Evolutionary conservation across 192 early-diverging fungal genomes (phyloP).

Genomic region (Diversispora epigaea): DNA sequence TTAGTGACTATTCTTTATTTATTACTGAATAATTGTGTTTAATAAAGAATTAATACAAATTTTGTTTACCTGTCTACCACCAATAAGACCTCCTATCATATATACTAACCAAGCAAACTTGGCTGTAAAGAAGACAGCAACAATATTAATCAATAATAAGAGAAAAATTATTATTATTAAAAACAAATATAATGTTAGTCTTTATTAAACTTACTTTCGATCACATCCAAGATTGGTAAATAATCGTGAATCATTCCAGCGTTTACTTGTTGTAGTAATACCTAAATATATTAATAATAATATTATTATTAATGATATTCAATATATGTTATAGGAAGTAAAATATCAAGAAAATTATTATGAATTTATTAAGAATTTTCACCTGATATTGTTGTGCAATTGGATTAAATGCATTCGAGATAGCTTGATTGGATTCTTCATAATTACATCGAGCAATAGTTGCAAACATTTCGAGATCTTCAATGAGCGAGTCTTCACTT

Average conservation of each 20-base stretch:
- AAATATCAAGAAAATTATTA: not conserved
- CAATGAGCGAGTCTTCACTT: conserved; percentile 66
- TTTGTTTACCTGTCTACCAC: conserved; percentile 58
- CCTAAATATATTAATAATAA: conserved; percentile 35
- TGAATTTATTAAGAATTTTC: conserved; percentile 13
- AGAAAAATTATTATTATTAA: not conserved
- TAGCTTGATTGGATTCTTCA: conserved; percentile 50
- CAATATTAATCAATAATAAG: not conserved
- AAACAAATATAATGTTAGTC: not conserved
- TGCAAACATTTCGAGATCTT: conserved; percentile 68
- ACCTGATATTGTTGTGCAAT: conserved; percentile 63
- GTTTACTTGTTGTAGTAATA: conserved; percentile 32
- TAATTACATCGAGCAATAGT: conserved; percentile 70
- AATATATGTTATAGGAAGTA: too few relatives aligned
- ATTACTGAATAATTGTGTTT: not conserved
- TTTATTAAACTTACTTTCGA: not conserved
- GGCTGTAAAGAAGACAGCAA: not conserved
- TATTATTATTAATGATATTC: not conserved
- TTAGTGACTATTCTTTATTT: not conserved
- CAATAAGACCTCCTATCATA: conserved; percentile 65
- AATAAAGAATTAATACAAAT: not conserved
- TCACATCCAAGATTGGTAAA: not conserved
- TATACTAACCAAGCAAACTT: conserved; percentile 82
- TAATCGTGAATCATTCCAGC: not conserved
- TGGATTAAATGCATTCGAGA: conserved; percentile 56